Conservation (phyloP, 306 rosid species). For the Ceratonia siliqua region DNA sequence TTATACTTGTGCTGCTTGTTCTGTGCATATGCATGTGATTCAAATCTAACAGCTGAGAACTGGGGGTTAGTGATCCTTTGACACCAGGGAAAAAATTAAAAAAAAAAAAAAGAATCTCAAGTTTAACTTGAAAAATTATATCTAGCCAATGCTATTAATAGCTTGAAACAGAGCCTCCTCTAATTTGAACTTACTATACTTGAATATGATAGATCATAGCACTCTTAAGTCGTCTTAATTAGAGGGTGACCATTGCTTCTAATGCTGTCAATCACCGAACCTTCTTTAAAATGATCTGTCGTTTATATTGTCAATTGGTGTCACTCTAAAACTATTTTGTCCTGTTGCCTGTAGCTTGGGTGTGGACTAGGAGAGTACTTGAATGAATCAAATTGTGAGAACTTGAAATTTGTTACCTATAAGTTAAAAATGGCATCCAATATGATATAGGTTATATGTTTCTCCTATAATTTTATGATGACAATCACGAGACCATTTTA, state of each 20-base stretch:
- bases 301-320: not conserved
- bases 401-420: not conserved
- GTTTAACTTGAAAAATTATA: not conserved
- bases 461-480: conserved; percentile 7
- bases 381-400: conserved; percentile 2
- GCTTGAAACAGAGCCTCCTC: conserved; percentile 6
- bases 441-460: not conserved
- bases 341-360: conserved; percentile 14
- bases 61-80: not conserved
- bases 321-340: conserved; percentile 10
- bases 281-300: conserved; percentile 11
- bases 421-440: conserved; percentile 15
- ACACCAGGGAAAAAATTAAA: not conserved
- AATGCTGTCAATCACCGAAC: not conserved
- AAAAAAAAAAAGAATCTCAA: not conserved
- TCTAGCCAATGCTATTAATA: not conserved
- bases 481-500: not conserved
- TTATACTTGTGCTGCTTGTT: not conserved
- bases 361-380: not conserved
- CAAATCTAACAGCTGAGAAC: not conserved
- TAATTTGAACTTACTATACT: conserved; percentile 4
- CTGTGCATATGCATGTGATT: not conserved
- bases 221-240: conserved; percentile 4
- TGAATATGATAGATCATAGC: conserved; percentile 8
- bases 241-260: not conserved